A percentile compares a stretch with the other conserved stretches of the same genome.
These are phyloP conservation scores for Laguncularia racemosa DNA, from an alignment of 345 rosid species.

Conservation along the genomic window DNA sequence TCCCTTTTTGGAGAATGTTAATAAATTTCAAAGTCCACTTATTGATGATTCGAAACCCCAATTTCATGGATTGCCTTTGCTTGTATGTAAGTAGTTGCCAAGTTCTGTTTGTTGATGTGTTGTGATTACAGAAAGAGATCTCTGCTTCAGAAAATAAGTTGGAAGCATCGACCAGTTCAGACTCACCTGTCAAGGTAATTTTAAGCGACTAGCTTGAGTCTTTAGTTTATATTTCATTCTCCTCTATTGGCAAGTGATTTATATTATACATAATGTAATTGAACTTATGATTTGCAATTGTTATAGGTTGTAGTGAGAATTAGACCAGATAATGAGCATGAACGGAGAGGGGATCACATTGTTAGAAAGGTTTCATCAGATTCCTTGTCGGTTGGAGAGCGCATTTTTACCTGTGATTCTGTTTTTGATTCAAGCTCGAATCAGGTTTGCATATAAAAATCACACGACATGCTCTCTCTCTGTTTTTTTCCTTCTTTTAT, in stretches of 20 bases:
- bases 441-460: constrained; percentile 42
- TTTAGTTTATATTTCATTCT: constrained; percentile 9
- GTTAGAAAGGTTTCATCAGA: constrained; percentile 53
- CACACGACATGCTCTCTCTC: not conserved
- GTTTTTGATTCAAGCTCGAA: constrained; percentile 66
- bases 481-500: not conserved
- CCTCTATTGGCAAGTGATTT: not conserved
- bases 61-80: not conserved
- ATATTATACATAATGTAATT: not conserved
- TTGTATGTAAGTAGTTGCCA: not conserved
- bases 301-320: constrained; percentile 77
- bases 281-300: not conserved
- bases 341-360: constrained; percentile 28
- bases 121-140: constrained; percentile 26
- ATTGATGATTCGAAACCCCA: too few relatives aligned
- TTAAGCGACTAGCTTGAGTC: not conserved
- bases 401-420: constrained; percentile 66
- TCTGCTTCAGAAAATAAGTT: constrained; percentile 17
- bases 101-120: not conserved
- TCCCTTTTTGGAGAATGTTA: too few relatives aligned
- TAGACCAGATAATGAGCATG: constrained; percentile 38
- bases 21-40: too few relatives aligned
- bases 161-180: constrained; percentile 24
- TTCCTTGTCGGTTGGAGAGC: constrained; percentile 51
- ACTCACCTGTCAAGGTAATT: constrained; percentile 72